A percentile compares a stretch with the other conserved stretches of the same genome.
Evolutionary conservation across 129 eudicot species (phyloP).

Genomic region (Saposhnikovia divaricata): DNA sequence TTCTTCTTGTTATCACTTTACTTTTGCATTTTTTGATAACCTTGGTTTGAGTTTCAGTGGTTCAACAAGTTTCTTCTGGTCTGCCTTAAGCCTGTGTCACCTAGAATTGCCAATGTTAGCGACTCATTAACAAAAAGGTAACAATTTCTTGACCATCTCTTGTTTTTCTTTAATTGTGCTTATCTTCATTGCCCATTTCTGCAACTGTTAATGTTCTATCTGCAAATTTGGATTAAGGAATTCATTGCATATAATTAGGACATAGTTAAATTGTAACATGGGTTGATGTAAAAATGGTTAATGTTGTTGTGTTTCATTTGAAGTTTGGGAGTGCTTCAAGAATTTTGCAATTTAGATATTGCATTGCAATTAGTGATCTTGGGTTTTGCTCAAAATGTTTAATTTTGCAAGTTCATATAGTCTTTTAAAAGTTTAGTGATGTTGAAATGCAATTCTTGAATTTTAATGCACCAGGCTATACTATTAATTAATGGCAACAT

Average conservation of each 20-base stretch:
- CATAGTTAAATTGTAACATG: not conserved
- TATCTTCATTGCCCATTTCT: not conserved
- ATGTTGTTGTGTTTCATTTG: not conserved
- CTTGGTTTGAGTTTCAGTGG: not conserved
- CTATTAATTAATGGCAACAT: conserved; percentile 13
- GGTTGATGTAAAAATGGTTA: not conserved
- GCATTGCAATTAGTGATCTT: not conserved
- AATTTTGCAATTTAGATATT: not conserved
- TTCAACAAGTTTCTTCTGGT: not conserved
- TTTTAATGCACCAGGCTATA: not conserved
- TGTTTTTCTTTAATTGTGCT: not conserved
- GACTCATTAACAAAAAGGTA: not conserved
- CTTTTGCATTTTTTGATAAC: not conserved
- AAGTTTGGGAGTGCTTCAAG: not conserved
- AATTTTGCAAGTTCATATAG: not conserved
- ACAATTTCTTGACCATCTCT: not conserved
- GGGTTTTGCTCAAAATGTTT: not conserved
- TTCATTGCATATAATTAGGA: not conserved
- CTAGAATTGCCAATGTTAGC: not conserved
- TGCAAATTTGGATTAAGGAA: not conserved
- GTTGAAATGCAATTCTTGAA: not conserved
- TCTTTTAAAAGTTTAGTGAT: not conserved
- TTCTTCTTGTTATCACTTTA: not conserved
- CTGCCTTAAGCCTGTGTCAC: not conserved
- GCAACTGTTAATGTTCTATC: not conserved